Conservation (phyloP, 1,284 basidiomycete genomes). For the Trichosporon ovoides region DNA sequence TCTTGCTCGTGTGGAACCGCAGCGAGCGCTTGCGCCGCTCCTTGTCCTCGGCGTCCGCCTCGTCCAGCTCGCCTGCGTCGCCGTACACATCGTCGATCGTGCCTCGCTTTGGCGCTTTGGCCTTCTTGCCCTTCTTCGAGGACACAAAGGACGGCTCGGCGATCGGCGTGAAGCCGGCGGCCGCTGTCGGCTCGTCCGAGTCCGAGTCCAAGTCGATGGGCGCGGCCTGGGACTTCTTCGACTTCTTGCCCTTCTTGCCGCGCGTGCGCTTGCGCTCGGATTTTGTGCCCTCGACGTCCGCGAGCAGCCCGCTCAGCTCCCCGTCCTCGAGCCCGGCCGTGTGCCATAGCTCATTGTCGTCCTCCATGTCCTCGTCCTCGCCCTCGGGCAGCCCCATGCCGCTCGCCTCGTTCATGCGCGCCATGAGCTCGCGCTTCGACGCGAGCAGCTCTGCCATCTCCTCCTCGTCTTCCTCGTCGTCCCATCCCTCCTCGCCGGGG, state of each 20-base stretch:
- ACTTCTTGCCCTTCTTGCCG: conserved; percentile 47
- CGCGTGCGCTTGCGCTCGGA: conserved; percentile 42
- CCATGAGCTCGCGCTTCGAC: conserved; percentile 26
- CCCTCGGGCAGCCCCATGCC: conserved; percentile 21
- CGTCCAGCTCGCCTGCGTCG: conserved; percentile 64
- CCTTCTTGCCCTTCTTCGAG: conserved; percentile 26
- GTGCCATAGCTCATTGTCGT: conserved; percentile 34
- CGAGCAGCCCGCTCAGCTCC: conserved; percentile 38
- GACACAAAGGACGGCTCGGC: conserved; percentile 34
- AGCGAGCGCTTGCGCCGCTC: conserved; percentile 69
- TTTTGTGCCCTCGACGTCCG: conserved; percentile 31
- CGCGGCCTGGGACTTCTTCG: conserved; percentile 31
- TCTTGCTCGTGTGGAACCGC: conserved; percentile 84
- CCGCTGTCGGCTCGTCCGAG: neutral
- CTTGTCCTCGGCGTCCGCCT: conserved; percentile 75
- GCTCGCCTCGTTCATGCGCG: conserved; percentile 18
- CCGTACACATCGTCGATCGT: conserved; percentile 60
- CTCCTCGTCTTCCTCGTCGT: conserved; percentile 41
- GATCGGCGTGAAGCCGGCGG: conserved; percentile 38
- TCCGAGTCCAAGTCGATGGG: conserved; percentile 13
- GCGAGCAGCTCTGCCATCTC: conserved; percentile 30
- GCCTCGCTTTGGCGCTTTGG: conserved; percentile 33
- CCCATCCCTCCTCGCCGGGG: conserved; percentile 22
- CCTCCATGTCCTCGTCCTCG: conserved; percentile 22
- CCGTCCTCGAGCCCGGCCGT: conserved; percentile 39